A percentile compares a stretch with the other conserved stretches of the same genome.
phyloP scores from a whole-genome alignment of 345 rosid species.

The Euphorbia pulcherrima region DNA sequence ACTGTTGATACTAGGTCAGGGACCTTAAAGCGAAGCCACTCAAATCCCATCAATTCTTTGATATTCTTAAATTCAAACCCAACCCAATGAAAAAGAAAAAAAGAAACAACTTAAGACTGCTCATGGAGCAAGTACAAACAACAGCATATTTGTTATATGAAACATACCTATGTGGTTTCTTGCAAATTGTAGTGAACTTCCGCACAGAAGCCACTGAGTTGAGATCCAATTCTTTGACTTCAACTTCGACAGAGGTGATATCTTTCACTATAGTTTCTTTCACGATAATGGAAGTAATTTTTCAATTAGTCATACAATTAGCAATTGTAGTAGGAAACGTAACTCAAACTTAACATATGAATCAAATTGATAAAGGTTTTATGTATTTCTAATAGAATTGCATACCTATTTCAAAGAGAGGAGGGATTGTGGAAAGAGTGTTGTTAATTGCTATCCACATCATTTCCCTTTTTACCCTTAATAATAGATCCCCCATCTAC shows the following conservation, averaged over 20 bases:
- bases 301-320: too few species aligned
- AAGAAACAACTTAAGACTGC: background rate
- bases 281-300: too few species aligned
- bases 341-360: too few species aligned
- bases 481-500: too few species aligned
- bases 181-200: constrained; percentile 44
- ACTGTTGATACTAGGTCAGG: background rate
- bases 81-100: background rate
- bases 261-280: constrained; percentile 54
- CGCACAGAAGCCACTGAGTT: constrained; percentile 61
- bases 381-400: too few species aligned
- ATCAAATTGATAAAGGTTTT: too few species aligned
- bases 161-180: constrained; percentile 30
- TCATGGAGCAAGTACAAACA: background rate
- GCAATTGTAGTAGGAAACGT: too few species aligned
- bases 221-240: constrained; percentile 73
- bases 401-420: too few species aligned
- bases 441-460: too few species aligned
- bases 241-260: constrained; percentile 54
- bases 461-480: too few species aligned
- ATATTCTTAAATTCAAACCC: too few species aligned
- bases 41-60: background rate
- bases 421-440: too few species aligned
- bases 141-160: background rate
- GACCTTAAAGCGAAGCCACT: background rate